Percentiles rank a stretch among this genome's conserved stretches.
These are phyloP conservation scores for Psophocarpus tetragonolobus DNA, from an alignment of 306 rosid species.

Conservation along the genomic window DNA sequence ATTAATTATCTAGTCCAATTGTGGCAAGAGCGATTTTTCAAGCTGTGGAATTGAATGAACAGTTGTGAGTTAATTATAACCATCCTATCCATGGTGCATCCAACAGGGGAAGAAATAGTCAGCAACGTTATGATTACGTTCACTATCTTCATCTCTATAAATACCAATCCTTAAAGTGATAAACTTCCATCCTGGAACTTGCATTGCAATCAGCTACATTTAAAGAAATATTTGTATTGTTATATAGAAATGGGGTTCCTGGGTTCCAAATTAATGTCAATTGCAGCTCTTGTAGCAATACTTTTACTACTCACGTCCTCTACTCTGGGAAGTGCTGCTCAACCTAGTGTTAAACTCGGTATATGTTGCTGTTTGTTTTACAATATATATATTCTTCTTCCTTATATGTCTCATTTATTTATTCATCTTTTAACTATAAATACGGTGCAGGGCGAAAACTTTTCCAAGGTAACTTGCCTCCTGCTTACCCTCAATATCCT, in stretches of 20 bases:
- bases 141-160: neutral
- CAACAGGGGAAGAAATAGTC: neutral
- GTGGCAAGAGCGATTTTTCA: neutral
- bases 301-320: constrained; percentile 5
- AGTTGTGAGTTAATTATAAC: neutral
- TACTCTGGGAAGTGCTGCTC: neutral
- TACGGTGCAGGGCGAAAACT: constrained; percentile 26
- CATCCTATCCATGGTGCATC: neutral
- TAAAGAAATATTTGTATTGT: neutral
- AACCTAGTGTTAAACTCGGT: neutral
- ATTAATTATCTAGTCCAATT: neutral
- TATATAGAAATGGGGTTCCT: neutral
- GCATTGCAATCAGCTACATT: neutral
- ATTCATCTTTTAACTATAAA: neutral
- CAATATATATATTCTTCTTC: neutral
- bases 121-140: neutral
- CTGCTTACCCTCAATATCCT: neutral
- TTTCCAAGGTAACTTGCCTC: neutral
- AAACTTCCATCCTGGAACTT: neutral
- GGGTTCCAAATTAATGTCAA: constrained; percentile 15
- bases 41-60: neutral
- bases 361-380: neutral
- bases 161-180: neutral
- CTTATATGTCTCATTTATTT: neutral
- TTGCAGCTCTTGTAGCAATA: neutral